A percentile compares a stretch with the other conserved stretches of the same genome.
phyloP scores from a whole-genome alignment of 2,329 filamentous ascomycete genomes.

The Penicillium italicum region DNA sequence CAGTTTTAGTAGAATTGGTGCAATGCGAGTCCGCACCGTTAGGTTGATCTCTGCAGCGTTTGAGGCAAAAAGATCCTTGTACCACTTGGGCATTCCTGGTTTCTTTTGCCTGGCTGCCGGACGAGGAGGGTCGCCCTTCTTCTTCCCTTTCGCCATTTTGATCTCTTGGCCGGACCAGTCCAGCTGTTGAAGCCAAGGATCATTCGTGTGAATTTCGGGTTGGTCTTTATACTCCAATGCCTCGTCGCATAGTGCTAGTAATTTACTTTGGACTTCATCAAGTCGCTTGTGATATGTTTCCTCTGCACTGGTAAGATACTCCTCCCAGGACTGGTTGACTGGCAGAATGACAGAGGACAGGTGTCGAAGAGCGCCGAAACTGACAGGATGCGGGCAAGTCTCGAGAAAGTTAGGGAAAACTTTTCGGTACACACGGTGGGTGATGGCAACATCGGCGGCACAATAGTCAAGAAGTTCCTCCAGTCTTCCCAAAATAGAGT shows the following conservation, averaged over 20 bases:
- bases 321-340: slow-evolving; percentile 81
- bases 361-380: slow-evolving; percentile 88
- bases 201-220: slow-evolving; percentile 65
- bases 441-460: slow-evolving; percentile 87
- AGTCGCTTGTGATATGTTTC: slow-evolving; percentile 75
- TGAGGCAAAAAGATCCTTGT: slow-evolving; percentile 80
- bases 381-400: slow-evolving; percentile 93
- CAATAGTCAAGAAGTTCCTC: slow-evolving; percentile 90
- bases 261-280: slow-evolving; percentile 70
- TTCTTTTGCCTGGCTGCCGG: slow-evolving; percentile 83
- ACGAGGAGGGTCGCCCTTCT: slow-evolving; percentile 73
- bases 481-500: slow-evolving; percentile 65
- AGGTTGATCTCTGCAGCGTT: slow-evolving; percentile 65
- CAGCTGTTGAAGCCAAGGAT: slow-evolving; percentile 89
- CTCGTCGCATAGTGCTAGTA: slow-evolving; percentile 70
- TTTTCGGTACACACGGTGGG: slow-evolving; percentile 88
- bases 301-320: slow-evolving; percentile 80
- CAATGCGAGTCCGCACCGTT: slow-evolving; percentile 81
- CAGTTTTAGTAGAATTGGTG: slow-evolving; percentile 76
- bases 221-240: slow-evolving; percentile 71
- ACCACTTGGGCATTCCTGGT: slow-evolving; percentile 93
- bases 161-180: slow-evolving; percentile 95
- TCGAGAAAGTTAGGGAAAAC: slow-evolving; percentile 87
- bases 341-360: slow-evolving; percentile 91
- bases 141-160: slow-evolving; percentile 86